These are phyloP conservation scores for Coemansia sp. DNA, from an alignment of 192 early-diverging fungal genomes.

Conservation along the genomic window DNA sequence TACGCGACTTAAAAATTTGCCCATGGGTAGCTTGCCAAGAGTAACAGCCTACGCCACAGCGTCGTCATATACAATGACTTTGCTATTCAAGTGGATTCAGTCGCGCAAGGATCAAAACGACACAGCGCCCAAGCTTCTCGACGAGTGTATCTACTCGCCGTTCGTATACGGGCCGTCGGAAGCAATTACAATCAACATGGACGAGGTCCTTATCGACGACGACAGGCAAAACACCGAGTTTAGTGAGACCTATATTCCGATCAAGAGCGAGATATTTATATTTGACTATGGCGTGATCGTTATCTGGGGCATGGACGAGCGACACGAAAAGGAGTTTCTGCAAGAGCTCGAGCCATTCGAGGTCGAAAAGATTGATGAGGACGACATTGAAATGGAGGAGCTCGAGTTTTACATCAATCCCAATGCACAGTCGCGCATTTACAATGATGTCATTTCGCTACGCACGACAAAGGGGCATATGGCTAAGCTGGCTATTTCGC, in stretches of 20 bases:
- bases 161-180: conserved; percentile 50
- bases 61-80: conserved; percentile 76
- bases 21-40: conserved; percentile 71
- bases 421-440: conserved; percentile 67
- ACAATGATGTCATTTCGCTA: conserved; percentile 88
- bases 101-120: conserved; percentile 63
- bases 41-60: conserved; percentile 88
- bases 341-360: conserved; percentile 71
- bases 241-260: conserved; percentile 48
- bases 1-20: conserved; percentile 72
- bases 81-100: conserved; percentile 76
- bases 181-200: conserved; percentile 47
- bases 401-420: conserved; percentile 79
- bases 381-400: conserved; percentile 78
- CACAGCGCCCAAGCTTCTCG: conserved; percentile 72
- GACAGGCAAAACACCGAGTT: conserved; percentile 27
- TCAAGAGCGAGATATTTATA: conserved; percentile 75
- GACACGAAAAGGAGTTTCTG: conserved; percentile 78
- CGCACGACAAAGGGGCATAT: conserved; percentile 77
- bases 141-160: conserved; percentile 69
- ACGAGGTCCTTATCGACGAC: conserved; percentile 33
- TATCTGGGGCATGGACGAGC: conserved; percentile 91
- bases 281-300: conserved; percentile 97
- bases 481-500: conserved; percentile 92
- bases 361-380: conserved; percentile 55